Conservation (phyloP, 192 early-diverging fungal genomes). For the Coemansia sp. region DNA sequence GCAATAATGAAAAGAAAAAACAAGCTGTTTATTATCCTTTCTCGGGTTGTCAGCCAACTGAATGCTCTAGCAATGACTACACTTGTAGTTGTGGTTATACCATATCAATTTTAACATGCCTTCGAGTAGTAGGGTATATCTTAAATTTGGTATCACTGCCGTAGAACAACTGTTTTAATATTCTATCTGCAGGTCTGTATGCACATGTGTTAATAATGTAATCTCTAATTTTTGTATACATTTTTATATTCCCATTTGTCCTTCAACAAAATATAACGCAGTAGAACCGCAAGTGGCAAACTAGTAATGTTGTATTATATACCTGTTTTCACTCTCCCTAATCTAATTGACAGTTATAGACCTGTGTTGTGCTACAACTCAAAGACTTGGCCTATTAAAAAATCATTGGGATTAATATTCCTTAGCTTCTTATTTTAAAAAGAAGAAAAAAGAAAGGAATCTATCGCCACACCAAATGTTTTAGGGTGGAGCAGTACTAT, state of each 20-base stretch:
- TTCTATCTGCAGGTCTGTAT: neutral
- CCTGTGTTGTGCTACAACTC: neutral
- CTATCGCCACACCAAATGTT: no score
- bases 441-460: no score
- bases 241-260: neutral
- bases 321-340: neutral
- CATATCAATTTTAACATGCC: neutral
- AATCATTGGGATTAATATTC: no score
- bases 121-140: neutral
- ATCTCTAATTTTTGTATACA: neutral
- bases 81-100: no score
- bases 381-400: neutral
- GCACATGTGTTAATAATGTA: neutral
- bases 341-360: neutral
- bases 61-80: no score
- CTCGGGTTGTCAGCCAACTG: no score
- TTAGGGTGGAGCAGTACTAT: no score
- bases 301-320: neutral
- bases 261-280: neutral
- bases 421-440: no score
- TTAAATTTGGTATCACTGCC: slow-evolving; percentile 6
- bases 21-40: no score
- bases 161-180: neutral
- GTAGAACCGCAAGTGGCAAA: neutral
- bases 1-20: no score